Base-by-base conservation (phyloP, 805 yeast genomes). In the Lipomyces yamadae region DNA sequence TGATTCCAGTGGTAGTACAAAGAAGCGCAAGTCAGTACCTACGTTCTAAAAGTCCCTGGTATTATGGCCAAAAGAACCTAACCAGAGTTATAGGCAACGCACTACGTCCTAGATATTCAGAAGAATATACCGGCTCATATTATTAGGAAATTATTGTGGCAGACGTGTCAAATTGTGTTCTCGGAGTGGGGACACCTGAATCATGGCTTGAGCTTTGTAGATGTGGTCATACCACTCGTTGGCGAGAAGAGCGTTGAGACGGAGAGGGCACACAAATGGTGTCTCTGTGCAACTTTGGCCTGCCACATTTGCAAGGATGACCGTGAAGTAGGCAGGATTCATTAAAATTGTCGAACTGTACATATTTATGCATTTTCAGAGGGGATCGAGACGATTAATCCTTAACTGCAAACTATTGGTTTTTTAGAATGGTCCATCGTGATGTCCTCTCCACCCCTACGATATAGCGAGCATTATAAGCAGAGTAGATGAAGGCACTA, bases 11-110 rank as follows among this genome's bases (percentile, higher is more conserved):
- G 10, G 18, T 18, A 32, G 61, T 37, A 58, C 64, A 35, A 65
- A 65, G 58, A 68, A 68, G 61, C 65, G 71, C 52, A 68, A 68
- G 71, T 65, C 39, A 53, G 69, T 64, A 60, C 3, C 29, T 55
- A 5, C 24, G 34, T 5, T 18, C 24, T n/a, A n/a, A n/a, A n/a
- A n/a, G 58, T 35, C 37, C 11, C 8, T 48, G 4, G 24, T 24
- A 29, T 4, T 52, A n/a, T 52, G 13, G 29, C 55, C 4, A 13
- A 5, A 42, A 29, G 33, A 10, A 29, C 29, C 55, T 52, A 52
- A 52, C 55, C 8, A 29, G 30, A 18, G n/a, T 15, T 10, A 8
- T 58, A 58, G 61, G 39, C 61, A 58, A n/a, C 61, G 61, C 13
- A 58, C 55, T 32, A 63, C 24, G 24, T 58, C 61, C 7, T 58